Percentiles rank a stretch among this genome's conserved stretches.
Evolutionary conservation across 78 protist genomes (phyloP).

Genomic region (Monosiga brevicollis): DNA sequence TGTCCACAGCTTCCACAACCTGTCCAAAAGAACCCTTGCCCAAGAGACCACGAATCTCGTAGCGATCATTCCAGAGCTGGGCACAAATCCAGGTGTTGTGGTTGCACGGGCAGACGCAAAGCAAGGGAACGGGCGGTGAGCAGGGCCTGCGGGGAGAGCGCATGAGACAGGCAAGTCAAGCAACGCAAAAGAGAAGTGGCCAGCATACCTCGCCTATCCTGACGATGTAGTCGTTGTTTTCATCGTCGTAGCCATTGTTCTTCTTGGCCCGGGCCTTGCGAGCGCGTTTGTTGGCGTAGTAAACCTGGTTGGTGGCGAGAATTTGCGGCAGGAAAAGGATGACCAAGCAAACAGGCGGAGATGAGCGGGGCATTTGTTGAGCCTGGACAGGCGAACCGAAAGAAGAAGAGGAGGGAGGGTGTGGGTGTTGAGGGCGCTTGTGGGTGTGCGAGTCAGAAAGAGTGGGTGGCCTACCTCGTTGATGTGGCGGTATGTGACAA

Average conservation of each 20-base stretch:
- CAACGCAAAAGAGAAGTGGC: neutral
- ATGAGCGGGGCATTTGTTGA: no score
- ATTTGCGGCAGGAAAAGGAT: no score
- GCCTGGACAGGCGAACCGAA: neutral
- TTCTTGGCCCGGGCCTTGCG: neutral
- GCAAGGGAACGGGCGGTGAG: neutral
- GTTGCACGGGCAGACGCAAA: neutral
- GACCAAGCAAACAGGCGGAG: no score
- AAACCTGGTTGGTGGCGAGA: no score
- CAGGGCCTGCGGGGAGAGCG: neutral
- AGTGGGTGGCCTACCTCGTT: conserved; percentile 16
- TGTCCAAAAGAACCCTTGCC: conserved; percentile 94
- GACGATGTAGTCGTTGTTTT: conserved; percentile 36
- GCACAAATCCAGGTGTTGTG: neutral
- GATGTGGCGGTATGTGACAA: conserved; percentile 46
- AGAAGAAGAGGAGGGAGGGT: neutral
- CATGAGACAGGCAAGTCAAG: neutral
- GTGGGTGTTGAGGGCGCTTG: no score
- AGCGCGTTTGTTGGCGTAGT: conserved; percentile 9
- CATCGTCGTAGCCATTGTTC: conserved; percentile 38
- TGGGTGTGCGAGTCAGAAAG: no score
- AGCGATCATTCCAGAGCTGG: conserved; percentile 27
- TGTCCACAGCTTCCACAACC: conserved; percentile 73
- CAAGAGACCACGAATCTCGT: conserved; percentile 38
- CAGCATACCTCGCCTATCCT: conserved; percentile 1